These are phyloP conservation scores for Phellopilus nigrolimitatus DNA, from an alignment of 1,284 basidiomycete species.

Conservation along the genomic window DNA sequence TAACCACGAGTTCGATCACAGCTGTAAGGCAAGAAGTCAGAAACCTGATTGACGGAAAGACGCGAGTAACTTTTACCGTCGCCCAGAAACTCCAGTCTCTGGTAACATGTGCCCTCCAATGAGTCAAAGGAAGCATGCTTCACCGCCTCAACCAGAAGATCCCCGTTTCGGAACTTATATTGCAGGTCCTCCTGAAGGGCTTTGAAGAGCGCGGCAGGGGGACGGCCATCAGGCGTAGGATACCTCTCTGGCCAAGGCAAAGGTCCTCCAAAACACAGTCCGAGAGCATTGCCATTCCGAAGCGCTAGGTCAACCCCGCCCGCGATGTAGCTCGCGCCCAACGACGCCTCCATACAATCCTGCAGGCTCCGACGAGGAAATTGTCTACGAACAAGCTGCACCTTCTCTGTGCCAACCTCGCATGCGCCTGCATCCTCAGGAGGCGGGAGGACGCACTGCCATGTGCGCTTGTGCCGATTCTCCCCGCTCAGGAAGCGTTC, in stretches of 20 bases:
- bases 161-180: constrained; percentile 62
- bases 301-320: constrained; percentile 69
- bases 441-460: constrained; percentile 50
- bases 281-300: constrained; percentile 56
- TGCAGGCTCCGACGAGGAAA: constrained; percentile 70
- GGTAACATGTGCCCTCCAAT: constrained; percentile 59
- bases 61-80: constrained; percentile 52
- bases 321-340: constrained; percentile 68
- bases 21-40: constrained; percentile 36
- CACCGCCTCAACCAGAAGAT: constrained; percentile 67
- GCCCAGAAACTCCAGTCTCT: constrained; percentile 81
- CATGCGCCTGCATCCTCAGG: constrained; percentile 29
- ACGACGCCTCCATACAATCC: constrained; percentile 79
- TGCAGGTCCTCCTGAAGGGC: constrained; percentile 59
- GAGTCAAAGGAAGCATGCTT: constrained; percentile 74
- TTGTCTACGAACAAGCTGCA: constrained; percentile 30
- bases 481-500: constrained; percentile 63
- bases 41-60: neutral
- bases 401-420: constrained; percentile 24
- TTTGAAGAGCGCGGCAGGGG: constrained; percentile 45
- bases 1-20: constrained; percentile 70
- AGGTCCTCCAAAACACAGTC: constrained; percentile 65
- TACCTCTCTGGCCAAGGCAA: constrained; percentile 59
- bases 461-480: constrained; percentile 46
- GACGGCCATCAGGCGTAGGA: constrained; percentile 27